A percentile compares a stretch with the other conserved stretches of the same genome.
These are phyloP conservation scores for Plasmodium chabaudi DNA, from an alignment of 169 alveolate genomes.

Conservation along the genomic window DNA sequence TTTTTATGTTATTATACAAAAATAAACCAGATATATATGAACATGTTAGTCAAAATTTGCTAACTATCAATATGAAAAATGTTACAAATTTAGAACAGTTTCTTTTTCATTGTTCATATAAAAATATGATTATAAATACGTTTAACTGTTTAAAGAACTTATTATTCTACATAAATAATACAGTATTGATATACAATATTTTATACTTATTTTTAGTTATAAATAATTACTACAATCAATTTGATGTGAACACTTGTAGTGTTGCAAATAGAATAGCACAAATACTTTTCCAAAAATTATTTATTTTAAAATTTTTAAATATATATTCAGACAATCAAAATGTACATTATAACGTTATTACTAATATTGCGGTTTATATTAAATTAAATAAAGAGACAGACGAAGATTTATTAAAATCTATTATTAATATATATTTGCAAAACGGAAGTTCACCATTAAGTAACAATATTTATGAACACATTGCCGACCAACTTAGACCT, in stretches of 20 bases:
- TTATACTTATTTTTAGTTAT: constrained; percentile 33
- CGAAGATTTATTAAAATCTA: constrained; percentile 25
- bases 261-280: constrained; percentile 11
- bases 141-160: constrained; percentile 19
- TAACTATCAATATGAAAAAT: constrained; percentile 11
- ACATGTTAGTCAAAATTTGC: constrained; percentile 21
- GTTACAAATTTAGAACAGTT: constrained; percentile 23
- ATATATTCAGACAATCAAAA: constrained; percentile 18
- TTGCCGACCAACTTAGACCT: constrained; percentile 6
- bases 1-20: constrained; percentile 14
- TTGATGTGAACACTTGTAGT: neutral
- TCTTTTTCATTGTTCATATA: constrained; percentile 38
- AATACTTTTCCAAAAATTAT: constrained; percentile 46
- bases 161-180: constrained; percentile 24
- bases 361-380: constrained; percentile 21
- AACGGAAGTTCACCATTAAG: neutral
- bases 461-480: constrained; percentile 7
- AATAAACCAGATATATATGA: constrained; percentile 49
- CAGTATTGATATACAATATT: constrained; percentile 1
- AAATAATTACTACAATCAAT: constrained; percentile 34
- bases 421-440: constrained; percentile 45
- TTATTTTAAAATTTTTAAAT: constrained; percentile 35
- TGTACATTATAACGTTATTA: neutral
- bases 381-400: constrained; percentile 21
- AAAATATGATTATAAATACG: constrained; percentile 49